Base-by-base conservation (phyloP, 176 grass and related monocot species). In the Triticum urartu region DNA sequence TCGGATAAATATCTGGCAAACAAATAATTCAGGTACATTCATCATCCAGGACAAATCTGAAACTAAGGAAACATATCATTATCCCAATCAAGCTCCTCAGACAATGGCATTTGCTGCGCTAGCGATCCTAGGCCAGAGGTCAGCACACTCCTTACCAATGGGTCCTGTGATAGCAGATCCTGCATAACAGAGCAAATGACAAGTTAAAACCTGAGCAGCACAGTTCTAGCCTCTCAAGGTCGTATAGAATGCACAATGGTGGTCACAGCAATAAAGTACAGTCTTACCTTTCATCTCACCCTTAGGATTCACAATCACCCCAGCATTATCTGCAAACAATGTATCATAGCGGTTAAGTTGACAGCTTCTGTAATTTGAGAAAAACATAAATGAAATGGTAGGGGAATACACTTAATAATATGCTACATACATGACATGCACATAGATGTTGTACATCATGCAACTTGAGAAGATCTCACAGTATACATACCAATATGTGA, bases 141-240 rank as follows among this genome's bases (percentile, higher is more conserved):
- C 90, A 79, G 90, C 90, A 30, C 86, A 75, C 87, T 92, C 90
- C 74, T 92, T 92, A 34, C 90, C 87, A 11, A 92, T 92, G 34
- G 90, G 90, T 79, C 87, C 83, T 48, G 90, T 92, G 83, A 92
- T 89, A 47, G 90, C 90, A 89, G 83, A 92, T 36, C 87, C 90
- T 92, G 73, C 58, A 74, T 9, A 20, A 60, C 43, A 43, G 7
- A 60, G 2, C 1, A 42, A 20, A 3, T 11, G 30, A 38, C 1
- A 22, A 25, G 59, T 83, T 62, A 83, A 3, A 3, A 26, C 68
- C 2, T 4, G 8, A 25, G 52, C 14, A 59, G 48, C n/a, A 40
- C n/a, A 40, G 9, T 12, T 22, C 4, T 79, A 42, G 35, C 12
- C 14, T 65, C n/a, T 54, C 40, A 65, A 45, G n/a, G 40, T 21